A percentile compares a stretch with the other conserved stretches of the same genome.
Conservation (phyloP, 441 rosid genomes). For the Erodium moschatum region DNA sequence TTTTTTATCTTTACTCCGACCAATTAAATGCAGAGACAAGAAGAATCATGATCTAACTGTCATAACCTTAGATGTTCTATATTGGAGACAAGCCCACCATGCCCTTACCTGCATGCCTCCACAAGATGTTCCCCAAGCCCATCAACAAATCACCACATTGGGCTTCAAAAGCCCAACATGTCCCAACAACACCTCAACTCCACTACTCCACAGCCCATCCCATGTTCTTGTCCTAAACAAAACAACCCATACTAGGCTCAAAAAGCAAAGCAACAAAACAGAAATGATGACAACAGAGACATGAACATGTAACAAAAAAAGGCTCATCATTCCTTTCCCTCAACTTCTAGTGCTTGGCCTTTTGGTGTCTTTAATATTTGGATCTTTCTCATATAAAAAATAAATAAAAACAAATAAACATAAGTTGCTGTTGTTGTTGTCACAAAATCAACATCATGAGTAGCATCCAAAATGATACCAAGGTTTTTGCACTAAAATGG, state of each 20-base stretch:
- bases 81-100: too few species aligned
- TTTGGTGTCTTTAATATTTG: conserved; percentile 5
- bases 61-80: too few species aligned
- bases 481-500: conserved; percentile 12
- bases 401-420: too few species aligned
- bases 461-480: too few species aligned
- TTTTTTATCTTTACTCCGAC: too few species aligned
- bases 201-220: not conserved
- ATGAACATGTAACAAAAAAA: not conserved
- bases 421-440: too few species aligned
- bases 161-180: not conserved
- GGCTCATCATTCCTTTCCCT: conserved; percentile 1
- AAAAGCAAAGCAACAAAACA: not conserved
- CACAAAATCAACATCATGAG: too few species aligned
- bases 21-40: too few species aligned
- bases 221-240: not conserved
- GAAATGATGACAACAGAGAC: not conserved
- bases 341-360: conserved; percentile 18
- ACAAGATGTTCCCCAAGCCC: not conserved
- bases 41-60: too few species aligned
- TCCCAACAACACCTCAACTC: not conserved
- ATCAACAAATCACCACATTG: not conserved
- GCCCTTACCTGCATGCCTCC: too few species aligned
- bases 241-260: not conserved
- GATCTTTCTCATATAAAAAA: too few species aligned